Percentiles rank a stretch among this genome's conserved stretches.
These are phyloP conservation scores for Casuarina cunninghamiana DNA, from an alignment of 306 rosid species.

Conservation along the genomic window DNA sequence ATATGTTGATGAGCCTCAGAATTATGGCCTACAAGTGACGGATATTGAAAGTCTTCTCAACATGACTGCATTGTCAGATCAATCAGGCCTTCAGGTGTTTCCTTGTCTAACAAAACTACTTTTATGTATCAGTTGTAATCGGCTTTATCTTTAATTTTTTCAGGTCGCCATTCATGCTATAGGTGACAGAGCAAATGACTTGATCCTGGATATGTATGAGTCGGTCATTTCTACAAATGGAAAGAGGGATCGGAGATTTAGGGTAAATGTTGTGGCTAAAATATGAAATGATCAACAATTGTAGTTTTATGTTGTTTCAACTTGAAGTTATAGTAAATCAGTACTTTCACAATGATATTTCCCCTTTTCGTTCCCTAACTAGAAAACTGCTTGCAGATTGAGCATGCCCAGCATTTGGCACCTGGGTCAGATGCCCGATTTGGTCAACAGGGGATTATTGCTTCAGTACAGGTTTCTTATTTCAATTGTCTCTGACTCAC, in stretches of 20 bases:
- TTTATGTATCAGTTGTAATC: constrained; percentile 10
- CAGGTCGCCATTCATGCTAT: constrained; percentile 95
- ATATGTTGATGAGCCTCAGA: constrained; percentile 63
- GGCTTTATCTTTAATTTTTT: constrained; percentile 29
- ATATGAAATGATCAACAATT: constrained; percentile 7
- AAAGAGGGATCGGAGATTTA: constrained; percentile 73
- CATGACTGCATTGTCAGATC: constrained; percentile 70
- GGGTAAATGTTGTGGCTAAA: constrained; percentile 48
- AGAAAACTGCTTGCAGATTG: constrained; percentile 59
- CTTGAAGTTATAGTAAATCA: constrained; percentile 8
- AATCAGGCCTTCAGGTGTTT: constrained; percentile 72
- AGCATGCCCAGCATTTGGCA: constrained; percentile 91
- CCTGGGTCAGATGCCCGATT: constrained; percentile 56
- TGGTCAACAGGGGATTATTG: constrained; percentile 60
- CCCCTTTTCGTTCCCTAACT: constrained; percentile 1
- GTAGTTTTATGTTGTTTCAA: not conserved
- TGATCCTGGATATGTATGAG: constrained; percentile 63
- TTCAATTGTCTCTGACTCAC: constrained; percentile 4
- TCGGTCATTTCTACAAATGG: constrained; percentile 63
- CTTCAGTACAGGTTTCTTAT: constrained; percentile 75
- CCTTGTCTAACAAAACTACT: constrained; percentile 14
- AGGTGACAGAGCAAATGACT: constrained; percentile 82
- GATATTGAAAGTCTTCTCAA: constrained; percentile 61
- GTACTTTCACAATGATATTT: constrained; percentile 7
- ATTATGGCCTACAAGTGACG: constrained; percentile 60